Conservation (phyloP, 2,329 filamentous ascomycete genomes). For the Trichoderma arundinaceum region DNA sequence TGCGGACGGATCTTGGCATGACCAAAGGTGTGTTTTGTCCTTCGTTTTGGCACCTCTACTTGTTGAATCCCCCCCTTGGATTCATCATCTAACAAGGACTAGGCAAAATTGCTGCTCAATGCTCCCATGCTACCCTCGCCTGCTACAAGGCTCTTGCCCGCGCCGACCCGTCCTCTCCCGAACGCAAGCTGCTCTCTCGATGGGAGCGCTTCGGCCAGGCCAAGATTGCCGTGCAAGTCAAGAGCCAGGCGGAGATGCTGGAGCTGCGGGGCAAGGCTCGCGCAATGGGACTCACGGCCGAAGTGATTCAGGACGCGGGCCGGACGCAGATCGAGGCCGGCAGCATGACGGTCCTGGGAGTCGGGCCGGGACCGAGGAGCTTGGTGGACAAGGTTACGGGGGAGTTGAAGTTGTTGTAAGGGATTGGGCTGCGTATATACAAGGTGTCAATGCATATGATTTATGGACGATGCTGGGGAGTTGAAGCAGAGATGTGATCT, state of each 20-base stretch:
- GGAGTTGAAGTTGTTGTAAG: conserved; percentile 77
- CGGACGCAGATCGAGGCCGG: conserved; percentile 95
- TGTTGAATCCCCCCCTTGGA: background rate
- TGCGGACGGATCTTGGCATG: conserved; percentile 95
- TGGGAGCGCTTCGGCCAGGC: conserved; percentile 90
- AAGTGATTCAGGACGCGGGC: conserved; percentile 93
- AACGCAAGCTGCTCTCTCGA: conserved; percentile 70
- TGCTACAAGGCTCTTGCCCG: conserved; percentile 86
- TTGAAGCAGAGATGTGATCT: background rate
- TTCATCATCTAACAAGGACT: background rate
- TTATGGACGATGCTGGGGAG: too few species aligned
- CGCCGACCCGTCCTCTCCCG: conserved; percentile 58
- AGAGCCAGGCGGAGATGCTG: conserved; percentile 82
- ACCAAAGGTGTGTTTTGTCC: conserved; percentile 73
- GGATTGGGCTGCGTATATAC: background rate
- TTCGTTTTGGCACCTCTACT: background rate
- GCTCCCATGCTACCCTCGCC: conserved; percentile 92
- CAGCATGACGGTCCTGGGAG: conserved; percentile 88
- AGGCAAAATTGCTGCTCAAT: conserved; percentile 96
- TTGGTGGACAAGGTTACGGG: conserved; percentile 87
- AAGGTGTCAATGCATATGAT: background rate
- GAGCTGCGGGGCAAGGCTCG: conserved; percentile 76
- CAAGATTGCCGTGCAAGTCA: conserved; percentile 90
- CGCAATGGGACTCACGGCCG: conserved; percentile 82
- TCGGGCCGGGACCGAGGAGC: conserved; percentile 81